Evolutionary conservation across 73 alveolate species (phyloP).

Genomic region (Paramecium bursaria): DNA sequence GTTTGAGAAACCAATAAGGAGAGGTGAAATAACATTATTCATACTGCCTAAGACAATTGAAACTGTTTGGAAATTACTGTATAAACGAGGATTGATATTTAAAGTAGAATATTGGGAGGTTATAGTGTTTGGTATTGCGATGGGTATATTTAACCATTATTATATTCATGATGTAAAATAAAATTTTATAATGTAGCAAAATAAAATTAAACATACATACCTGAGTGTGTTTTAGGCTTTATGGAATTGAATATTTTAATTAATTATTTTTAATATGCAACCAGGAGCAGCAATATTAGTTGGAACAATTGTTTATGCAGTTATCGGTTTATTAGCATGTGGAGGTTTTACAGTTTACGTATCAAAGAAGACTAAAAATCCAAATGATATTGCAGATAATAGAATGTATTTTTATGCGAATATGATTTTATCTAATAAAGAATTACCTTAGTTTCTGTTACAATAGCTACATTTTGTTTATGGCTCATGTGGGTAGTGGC

Average conservation of each 20-base stretch:
- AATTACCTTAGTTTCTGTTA: slow-evolving; percentile 33
- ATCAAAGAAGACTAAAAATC: slow-evolving; percentile 33
- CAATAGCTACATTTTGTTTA: slow-evolving; percentile 52
- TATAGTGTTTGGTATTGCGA: slow-evolving; percentile 21
- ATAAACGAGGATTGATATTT: slow-evolving; percentile 1
- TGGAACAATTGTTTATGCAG: slow-evolving; percentile 39
- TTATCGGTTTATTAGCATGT: slow-evolving; percentile 36
- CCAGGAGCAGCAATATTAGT: slow-evolving; percentile 22
- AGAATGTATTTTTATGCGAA: slow-evolving; percentile 55
- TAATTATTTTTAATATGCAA: no score
- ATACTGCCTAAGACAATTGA: slow-evolving; percentile 6
- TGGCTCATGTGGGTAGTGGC: slow-evolving; percentile 64
- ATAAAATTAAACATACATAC: no score
- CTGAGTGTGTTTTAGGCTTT: neutral
- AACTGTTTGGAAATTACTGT: slow-evolving; percentile 10
- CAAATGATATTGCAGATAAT: slow-evolving; percentile 48
- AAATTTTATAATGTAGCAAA: neutral
- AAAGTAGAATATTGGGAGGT: slow-evolving; percentile 51
- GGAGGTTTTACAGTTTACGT: slow-evolving; percentile 34
- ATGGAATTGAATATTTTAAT: neutral
- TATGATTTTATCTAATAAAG: neutral
- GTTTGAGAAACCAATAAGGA: slow-evolving; percentile 11
- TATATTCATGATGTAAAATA: slow-evolving; percentile 22
- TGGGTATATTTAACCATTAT: slow-evolving; percentile 46
- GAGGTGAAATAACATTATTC: slow-evolving; percentile 44